These are phyloP conservation scores for Verticillium nonalfalfae DNA, from an alignment of 2,329 filamentous ascomycete species.

Conservation along the genomic window DNA sequence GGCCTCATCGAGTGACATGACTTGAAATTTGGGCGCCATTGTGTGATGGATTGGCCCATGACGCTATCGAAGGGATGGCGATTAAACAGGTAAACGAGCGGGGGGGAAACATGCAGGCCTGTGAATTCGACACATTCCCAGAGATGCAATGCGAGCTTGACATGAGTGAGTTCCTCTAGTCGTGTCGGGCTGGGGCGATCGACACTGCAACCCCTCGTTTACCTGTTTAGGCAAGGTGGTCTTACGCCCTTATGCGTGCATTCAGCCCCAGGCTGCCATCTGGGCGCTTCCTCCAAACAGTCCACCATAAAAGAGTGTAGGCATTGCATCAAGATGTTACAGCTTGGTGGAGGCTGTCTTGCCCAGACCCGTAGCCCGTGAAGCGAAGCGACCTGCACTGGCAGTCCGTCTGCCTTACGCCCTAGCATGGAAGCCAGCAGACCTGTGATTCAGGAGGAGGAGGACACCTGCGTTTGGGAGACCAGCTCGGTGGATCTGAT, in stretches of 20 bases:
- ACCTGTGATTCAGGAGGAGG: neutral
- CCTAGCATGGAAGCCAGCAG: neutral
- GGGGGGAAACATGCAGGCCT: no score
- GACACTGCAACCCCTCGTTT: neutral
- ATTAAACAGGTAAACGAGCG: neutral
- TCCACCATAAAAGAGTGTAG: neutral
- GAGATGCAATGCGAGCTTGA: no score
- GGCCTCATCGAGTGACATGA: slow-evolving; percentile 4
- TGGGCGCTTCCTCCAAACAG: neutral
- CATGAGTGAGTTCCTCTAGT: neutral
- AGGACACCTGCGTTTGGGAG: neutral
- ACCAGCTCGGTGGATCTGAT: neutral
- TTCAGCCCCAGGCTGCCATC: neutral
- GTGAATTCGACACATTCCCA: no score
- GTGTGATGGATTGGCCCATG: neutral
- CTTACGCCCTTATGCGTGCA: neutral
- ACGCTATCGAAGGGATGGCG: no score
- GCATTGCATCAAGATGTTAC: neutral
- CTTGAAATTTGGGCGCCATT: slow-evolving; percentile 7
- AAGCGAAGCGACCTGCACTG: neutral
- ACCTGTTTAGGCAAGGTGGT: neutral
- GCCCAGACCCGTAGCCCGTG: neutral
- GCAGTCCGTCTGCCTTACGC: neutral
- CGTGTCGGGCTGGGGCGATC: neutral
- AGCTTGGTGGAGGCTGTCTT: neutral